A percentile compares a stretch with the other conserved stretches of the same genome.
Evolutionary conservation across 768 basidiomycete species (phyloP).

Genomic region (Lactarius sanguifluus): DNA sequence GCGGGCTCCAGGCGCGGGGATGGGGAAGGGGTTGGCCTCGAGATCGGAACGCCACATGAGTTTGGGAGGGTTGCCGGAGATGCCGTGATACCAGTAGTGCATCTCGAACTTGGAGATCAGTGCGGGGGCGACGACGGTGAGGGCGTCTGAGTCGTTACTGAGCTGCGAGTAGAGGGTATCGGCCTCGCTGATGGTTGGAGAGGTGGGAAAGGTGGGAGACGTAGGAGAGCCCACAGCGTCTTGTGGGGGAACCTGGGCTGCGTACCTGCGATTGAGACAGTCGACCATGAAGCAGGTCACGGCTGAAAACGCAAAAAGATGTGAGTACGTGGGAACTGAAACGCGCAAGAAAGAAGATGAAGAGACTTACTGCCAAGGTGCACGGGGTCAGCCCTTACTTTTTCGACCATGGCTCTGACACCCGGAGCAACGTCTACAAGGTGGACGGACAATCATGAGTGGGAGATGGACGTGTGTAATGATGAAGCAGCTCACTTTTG

Average conservation of each 20-base stretch:
- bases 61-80: slow-evolving; percentile 30
- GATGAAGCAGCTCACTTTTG: slow-evolving; percentile 28
- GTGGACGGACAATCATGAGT: slow-evolving; percentile 30
- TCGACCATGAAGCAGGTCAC: slow-evolving; percentile 36
- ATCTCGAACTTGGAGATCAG: slow-evolving; percentile 35
- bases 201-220: slow-evolving; percentile 10
- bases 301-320: slow-evolving; percentile 32
- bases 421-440: slow-evolving; percentile 31
- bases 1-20: slow-evolving; percentile 27
- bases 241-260: slow-evolving; percentile 12
- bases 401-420: slow-evolving; percentile 20
- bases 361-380: slow-evolving; percentile 31
- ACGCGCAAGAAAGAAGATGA: slow-evolving; percentile 27
- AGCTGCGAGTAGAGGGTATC: slow-evolving; percentile 16
- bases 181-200: background rate
- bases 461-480: slow-evolving; percentile 27
- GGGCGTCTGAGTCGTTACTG: background rate
- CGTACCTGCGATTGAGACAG: slow-evolving; percentile 29
- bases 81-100: slow-evolving; percentile 23
- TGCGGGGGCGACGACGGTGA: slow-evolving; percentile 27
- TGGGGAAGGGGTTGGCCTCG: slow-evolving; percentile 33
- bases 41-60: slow-evolving; percentile 37
- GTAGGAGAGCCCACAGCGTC: background rate
- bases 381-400: slow-evolving; percentile 33
- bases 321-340: slow-evolving; percentile 32